A percentile compares a stretch with the other conserved stretches of the same genome.
Evolutionary conservation across 306 rosid species (phyloP).

Genomic region (Sicyos edulis): DNA sequence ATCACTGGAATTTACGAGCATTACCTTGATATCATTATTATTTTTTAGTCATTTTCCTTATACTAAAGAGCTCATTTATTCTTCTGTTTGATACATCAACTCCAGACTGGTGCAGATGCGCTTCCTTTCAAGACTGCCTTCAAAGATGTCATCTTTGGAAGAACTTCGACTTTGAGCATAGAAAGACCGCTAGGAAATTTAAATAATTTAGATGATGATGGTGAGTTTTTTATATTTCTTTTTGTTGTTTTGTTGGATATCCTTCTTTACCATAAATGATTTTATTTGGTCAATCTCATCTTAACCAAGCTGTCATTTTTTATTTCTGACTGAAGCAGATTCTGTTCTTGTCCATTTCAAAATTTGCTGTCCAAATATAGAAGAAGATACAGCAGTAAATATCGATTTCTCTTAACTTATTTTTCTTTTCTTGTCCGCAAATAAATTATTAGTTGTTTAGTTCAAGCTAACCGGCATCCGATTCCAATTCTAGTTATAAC

Average conservation of each 20-base stretch:
- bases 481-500: slow-evolving; percentile 20
- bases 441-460: not conserved
- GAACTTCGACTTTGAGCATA: slow-evolving; percentile 36
- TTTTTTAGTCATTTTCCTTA: not conserved
- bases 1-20: slow-evolving; percentile 18
- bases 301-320: slow-evolving; percentile 21
- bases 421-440: slow-evolving; percentile 13
- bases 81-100: slow-evolving; percentile 21
- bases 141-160: slow-evolving; percentile 61
- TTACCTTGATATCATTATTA: too few species aligned
- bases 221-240: slow-evolving; percentile 28
- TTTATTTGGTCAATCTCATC: slow-evolving; percentile 21
- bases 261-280: not conserved
- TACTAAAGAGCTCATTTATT: slow-evolving; percentile 27
- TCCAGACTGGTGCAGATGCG: slow-evolving; percentile 78
- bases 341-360: slow-evolving; percentile 61
- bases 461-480: not conserved
- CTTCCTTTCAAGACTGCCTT: slow-evolving; percentile 82
- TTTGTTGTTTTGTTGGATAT: not conserved
- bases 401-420: slow-evolving; percentile 20
- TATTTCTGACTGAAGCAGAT: slow-evolving; percentile 40
- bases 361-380: slow-evolving; percentile 67
- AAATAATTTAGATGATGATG: slow-evolving; percentile 44
- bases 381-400: slow-evolving; percentile 63
- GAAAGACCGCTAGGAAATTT: slow-evolving; percentile 36